Base-by-base conservation (phyloP, 2,329 filamentous ascomycete genomes). In the Lasiodiplodia theobromae region DNA sequence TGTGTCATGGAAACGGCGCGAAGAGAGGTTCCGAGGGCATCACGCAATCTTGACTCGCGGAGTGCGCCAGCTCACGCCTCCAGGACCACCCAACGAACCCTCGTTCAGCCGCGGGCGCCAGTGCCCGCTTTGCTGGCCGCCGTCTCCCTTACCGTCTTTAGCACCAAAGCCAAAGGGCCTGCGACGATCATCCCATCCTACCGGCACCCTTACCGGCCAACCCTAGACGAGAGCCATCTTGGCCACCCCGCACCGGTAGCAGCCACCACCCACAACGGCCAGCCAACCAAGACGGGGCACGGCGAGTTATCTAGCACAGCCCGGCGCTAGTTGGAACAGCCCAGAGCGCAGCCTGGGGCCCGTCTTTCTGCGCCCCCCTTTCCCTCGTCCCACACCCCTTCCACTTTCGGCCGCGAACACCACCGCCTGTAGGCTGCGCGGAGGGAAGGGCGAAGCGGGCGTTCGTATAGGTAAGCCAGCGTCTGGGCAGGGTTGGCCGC, bases 11-110 rank as follows among this genome's bases (percentile, higher is more conserved):
- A n/a, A 49, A 47, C 40, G 10, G 10, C 25, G 56, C 56, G 8
- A 18, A 37, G 21, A 47, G 23, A 34, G 23, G 40, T 38, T 37
- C 60, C 60, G 37, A 37, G 18, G 18, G 25, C 44, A 49, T 64
- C 60, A 64, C 47, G 60, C 60, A 52, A 52, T 21, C 14, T 52
- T 64, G 60, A 64, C 60, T 64, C 60, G 60, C n/a, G 60, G 47
- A 25, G 16, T 28, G 34, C 47, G 60, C 60, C 60, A 64, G 60
- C 60, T 52, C 44, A 52, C 25, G 40, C 60, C 44, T 12, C 44
- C 40, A 34, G 23, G 56, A 16, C 44, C 58, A 37, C 58, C 58
- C 1, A 28, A 23, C 44, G 58, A 44, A 51, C 58, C 44, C 28
- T 63, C 38, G 28, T 23, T n/a, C 40, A 31, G 34, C 57, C 57